phyloP scores from a whole-genome alignment of 306 rosid genomes.

The Oemleria cerasiformis region DNA sequence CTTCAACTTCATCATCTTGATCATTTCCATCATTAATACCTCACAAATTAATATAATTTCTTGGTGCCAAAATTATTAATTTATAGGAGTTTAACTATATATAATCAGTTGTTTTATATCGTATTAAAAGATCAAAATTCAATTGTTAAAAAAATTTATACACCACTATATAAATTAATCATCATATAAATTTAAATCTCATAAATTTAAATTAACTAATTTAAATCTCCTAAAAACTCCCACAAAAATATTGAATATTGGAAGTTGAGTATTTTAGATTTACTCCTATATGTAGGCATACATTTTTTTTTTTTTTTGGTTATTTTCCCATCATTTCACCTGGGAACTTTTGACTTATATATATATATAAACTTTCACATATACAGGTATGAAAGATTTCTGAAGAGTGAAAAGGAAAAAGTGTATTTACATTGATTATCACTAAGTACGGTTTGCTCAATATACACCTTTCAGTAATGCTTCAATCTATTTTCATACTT shows the following conservation, averaged over 20 bases:
- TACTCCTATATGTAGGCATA: no score
- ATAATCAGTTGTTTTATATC: no score
- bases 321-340: background rate
- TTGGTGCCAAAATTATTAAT: no score
- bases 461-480: background rate
- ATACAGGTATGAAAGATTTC: background rate
- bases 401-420: background rate
- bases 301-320: background rate
- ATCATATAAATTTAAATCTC: no score
- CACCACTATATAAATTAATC: no score
- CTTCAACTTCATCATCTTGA: no score
- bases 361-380: no score
- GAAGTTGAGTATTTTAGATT: background rate
- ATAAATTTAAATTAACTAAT: background rate
- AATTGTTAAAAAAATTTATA: no score
- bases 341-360: constrained; percentile 1
- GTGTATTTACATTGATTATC: background rate
- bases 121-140: no score
- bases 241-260: background rate
- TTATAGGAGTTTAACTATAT: no score
- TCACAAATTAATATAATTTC: no score
- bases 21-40: no score
- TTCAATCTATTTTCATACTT: constrained; percentile 12
- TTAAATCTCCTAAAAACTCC: background rate
- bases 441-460: constrained; percentile 8